A percentile compares a stretch with the other conserved stretches of the same genome.
Conservation (phyloP, 2,329 filamentous ascomycete genomes). For the Samsoniella hepiali region DNA sequence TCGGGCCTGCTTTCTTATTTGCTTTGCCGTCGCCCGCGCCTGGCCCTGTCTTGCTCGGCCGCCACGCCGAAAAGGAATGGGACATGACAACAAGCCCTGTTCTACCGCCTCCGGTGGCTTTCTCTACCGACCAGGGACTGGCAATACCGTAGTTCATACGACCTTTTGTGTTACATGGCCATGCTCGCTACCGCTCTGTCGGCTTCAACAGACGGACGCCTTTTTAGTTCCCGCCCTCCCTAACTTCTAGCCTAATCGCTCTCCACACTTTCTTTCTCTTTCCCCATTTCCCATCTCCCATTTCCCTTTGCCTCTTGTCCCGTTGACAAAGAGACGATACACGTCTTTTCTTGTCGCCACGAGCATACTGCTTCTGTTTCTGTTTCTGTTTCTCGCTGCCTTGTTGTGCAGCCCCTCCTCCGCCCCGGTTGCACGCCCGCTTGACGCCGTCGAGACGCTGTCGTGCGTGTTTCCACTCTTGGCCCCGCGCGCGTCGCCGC, state of each 20-base stretch:
- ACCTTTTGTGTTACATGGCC: neutral
- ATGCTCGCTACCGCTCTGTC: constrained; percentile 2
- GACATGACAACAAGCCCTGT: neutral
- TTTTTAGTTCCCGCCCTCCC: constrained; percentile 18
- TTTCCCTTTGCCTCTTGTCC: constrained; percentile 13
- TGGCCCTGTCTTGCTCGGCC: constrained; percentile 15
- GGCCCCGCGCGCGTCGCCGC: constrained; percentile 4
- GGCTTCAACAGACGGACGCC: constrained; percentile 12
- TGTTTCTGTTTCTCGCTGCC: neutral
- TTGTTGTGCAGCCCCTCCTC: neutral
- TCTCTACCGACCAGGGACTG: neutral
- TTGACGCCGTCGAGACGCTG: neutral
- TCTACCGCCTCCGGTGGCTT: too few species aligned
- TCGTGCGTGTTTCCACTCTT: constrained; percentile 9
- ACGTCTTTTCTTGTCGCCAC: neutral
- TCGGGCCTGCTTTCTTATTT: neutral
- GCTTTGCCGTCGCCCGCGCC: neutral
- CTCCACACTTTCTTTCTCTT: constrained; percentile 17
- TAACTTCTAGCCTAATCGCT: constrained; percentile 1
- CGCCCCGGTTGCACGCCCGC: neutral
- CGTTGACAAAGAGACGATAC: neutral
- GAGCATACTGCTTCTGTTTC: neutral
- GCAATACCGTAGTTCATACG: neutral
- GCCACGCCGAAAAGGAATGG: constrained; percentile 17
- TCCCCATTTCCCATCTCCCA: constrained; percentile 15